Evolutionary conservation across 2,329 filamentous ascomycete genomes (phyloP), one percentile per base, ranked within the genome.

Genomic region (Drechslerella coelobrocha): DNA sequence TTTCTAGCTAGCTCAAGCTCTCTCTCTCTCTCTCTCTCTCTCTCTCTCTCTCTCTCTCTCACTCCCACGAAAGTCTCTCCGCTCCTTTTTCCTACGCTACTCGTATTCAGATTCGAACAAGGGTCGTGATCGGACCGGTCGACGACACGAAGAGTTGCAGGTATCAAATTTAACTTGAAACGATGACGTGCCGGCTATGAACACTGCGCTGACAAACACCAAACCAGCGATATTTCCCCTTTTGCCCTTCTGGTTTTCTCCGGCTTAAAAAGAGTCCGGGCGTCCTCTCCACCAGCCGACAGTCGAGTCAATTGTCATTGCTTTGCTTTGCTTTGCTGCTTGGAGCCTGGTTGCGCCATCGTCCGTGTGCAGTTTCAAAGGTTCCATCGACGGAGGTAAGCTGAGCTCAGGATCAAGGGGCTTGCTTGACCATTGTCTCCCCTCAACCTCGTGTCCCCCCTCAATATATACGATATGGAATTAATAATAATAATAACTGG

Each of bases 121-220:
- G 43, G 63, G 39, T 68, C 62, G 54, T 39, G 50, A 61, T 61
- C 45, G 31, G 41, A 50, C 43, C 23, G 21, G 31, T 43, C 48
- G 14, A 9, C 41, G 41, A 19, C 9, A n/a, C n/a, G n/a, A 17
- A n/a, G 17, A 19, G 41, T 19, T 19, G 41, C 41, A n/a, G 41
- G 41, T 45, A 45, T 45, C 41, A 45, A 71, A 71, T 71, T 63
- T 56, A 63, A 71, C 53, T 41, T 71, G 66, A 71, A 71, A 71
- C 66, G 37, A 62, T 63, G 59, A 71, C 66, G 66, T 71, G 66
- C 53, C 51, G 61, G 63, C 50, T 52, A 12, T 47, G 56, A 56
- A 61, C 45, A n/a, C 31, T 61, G 50, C 24, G 34, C 34, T 61
- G 50, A 55, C 50, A 68, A 68, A 61, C 19, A 27, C 61, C 8